Percentiles rank a stretch among this genome's conserved stretches.
Evolutionary conservation across 2,329 filamentous ascomycete genomes (phyloP).

Genomic region (Paecilomyces sp.): DNA sequence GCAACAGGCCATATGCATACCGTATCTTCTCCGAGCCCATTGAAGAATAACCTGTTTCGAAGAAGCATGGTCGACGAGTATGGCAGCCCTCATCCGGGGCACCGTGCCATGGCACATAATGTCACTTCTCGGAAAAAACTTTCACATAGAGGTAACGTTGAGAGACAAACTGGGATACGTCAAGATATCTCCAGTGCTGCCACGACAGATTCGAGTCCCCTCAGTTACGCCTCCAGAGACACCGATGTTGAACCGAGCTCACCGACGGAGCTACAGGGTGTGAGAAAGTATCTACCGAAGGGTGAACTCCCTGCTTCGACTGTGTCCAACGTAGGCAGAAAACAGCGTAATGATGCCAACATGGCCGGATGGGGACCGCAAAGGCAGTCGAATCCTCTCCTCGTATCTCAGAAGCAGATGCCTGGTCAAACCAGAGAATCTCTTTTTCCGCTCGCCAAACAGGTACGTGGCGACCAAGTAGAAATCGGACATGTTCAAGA

Average conservation of each 20-base stretch:
- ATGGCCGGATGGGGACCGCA: background rate
- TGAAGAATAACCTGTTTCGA: conserved; percentile 3
- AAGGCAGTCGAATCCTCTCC: background rate
- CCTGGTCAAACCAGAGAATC: background rate
- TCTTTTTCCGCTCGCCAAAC: background rate
- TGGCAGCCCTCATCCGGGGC: conserved; percentile 25
- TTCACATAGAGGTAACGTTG: background rate
- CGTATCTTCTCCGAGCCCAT: background rate
- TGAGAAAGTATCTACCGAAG: background rate
- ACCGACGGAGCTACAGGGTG: background rate
- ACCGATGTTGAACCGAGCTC: background rate
- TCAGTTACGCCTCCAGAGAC: background rate
- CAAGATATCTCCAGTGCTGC: background rate
- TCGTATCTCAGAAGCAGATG: background rate
- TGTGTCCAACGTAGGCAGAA: background rate
- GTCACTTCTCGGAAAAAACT: background rate
- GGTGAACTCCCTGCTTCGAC: background rate
- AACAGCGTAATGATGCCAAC: background rate
- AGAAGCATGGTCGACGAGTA: conserved; percentile 27
- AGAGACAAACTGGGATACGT: background rate
- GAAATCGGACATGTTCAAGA: background rate
- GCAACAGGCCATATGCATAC: background rate
- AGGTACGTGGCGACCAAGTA: background rate
- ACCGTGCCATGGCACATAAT: background rate
- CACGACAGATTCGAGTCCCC: background rate